phyloP scores from a whole-genome alignment of 2,329 filamentous ascomycete species.

The Ophiostoma tasmaniense region DNA sequence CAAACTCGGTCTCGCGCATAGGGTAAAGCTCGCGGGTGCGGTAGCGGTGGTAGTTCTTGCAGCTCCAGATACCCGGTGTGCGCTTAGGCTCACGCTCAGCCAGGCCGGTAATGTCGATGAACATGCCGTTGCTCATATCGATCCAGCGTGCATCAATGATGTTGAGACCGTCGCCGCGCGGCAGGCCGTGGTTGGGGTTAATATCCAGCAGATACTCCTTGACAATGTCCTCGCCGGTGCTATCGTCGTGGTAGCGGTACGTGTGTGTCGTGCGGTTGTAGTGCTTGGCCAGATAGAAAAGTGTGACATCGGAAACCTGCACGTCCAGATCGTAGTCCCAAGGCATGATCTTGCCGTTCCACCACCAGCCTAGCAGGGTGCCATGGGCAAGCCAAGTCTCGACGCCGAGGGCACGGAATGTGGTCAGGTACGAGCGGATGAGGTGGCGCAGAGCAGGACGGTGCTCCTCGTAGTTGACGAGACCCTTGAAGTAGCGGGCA shows the following conservation, averaged over 20 bases:
- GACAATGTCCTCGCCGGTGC: constrained; percentile 31
- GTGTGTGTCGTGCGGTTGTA: constrained; percentile 61
- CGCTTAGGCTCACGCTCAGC: constrained; percentile 54
- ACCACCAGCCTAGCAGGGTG: constrained; percentile 81
- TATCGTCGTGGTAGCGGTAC: constrained; percentile 41
- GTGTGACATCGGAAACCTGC: constrained; percentile 61
- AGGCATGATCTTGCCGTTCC: constrained; percentile 68
- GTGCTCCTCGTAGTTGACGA: constrained; percentile 59
- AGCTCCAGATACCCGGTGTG: constrained; percentile 61
- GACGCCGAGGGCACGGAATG: constrained; percentile 53
- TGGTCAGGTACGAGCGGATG: constrained; percentile 63
- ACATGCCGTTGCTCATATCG: constrained; percentile 65
- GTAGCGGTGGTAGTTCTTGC: constrained; percentile 74
- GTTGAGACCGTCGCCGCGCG: constrained; percentile 60
- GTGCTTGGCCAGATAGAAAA: constrained; percentile 54
- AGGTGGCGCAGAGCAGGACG: constrained; percentile 59
- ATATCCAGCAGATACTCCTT: constrained; percentile 64
- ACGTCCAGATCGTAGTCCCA: constrained; percentile 84
- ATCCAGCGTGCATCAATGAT: constrained; percentile 82
- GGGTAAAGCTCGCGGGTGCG: constrained; percentile 64
- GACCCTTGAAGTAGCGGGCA: constrained; percentile 54
- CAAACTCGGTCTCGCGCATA: constrained; percentile 63
- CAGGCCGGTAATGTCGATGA: constrained; percentile 74
- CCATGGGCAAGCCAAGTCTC: constrained; percentile 86
- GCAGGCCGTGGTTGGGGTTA: constrained; percentile 59